A percentile compares a stretch with the other conserved stretches of the same genome.
Evolutionary conservation across 2,329 filamentous ascomycete species (phyloP).

Genomic region (Fusarium sp.): DNA sequence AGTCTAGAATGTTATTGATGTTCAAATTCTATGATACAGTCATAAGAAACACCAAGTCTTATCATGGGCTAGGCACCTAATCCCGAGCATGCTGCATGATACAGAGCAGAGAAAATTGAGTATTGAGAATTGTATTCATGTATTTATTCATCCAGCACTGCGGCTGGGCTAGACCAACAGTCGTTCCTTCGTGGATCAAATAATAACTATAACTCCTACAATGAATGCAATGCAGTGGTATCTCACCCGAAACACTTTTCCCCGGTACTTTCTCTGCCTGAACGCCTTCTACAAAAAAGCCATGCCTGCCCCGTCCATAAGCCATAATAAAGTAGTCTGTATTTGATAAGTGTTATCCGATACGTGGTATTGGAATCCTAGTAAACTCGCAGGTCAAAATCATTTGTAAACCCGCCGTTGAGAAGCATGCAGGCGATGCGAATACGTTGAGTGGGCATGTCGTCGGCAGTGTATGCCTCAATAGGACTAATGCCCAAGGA

Average conservation of each 20-base stretch:
- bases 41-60: neutral
- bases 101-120: neutral
- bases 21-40: neutral
- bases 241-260: slow-evolving; percentile 36
- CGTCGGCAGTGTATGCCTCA: slow-evolving; percentile 58
- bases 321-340: slow-evolving; percentile 7
- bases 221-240: slow-evolving; percentile 38
- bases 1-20: neutral
- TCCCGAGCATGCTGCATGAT: neutral
- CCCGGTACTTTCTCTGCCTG: slow-evolving; percentile 9
- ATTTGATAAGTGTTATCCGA: neutral
- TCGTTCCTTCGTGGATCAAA: slow-evolving; percentile 13
- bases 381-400: slow-evolving; percentile 62
- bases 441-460: slow-evolving; percentile 69
- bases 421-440: slow-evolving; percentile 73
- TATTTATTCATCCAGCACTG: slow-evolving; percentile 2
- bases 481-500: slow-evolving; percentile 62
- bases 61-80: neutral
- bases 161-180: neutral
- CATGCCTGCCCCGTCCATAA: slow-evolving; percentile 1
- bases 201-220: slow-evolving; percentile 26
- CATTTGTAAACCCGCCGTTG: slow-evolving; percentile 71
- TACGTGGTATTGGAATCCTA: slow-evolving; percentile 27
- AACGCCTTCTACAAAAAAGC: slow-evolving; percentile 29
- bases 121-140: neutral